Percentiles rank a stretch among this genome's conserved stretches.
These are phyloP conservation scores for Scedosporium boydii DNA, from an alignment of 2,329 filamentous ascomycete species.

Conservation along the genomic window DNA sequence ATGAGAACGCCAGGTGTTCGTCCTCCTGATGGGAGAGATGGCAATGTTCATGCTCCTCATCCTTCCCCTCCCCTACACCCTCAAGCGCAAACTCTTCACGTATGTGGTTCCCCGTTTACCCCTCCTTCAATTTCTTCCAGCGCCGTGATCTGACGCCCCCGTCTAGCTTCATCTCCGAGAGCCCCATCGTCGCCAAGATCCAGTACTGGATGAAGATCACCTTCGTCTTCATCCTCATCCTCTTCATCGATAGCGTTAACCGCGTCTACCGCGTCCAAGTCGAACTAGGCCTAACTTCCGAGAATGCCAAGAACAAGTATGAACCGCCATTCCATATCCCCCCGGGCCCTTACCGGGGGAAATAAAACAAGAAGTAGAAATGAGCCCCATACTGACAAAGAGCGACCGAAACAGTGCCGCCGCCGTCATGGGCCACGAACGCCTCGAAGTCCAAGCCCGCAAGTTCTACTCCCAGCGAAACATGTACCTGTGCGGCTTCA, in stretches of 20 bases:
- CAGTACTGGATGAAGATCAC: constrained; percentile 99
- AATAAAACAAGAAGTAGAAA: not conserved
- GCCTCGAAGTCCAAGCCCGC: constrained; percentile 96
- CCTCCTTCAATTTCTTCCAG: not conserved
- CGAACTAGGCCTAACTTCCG: constrained; percentile 66
- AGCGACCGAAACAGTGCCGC: constrained; percentile 27
- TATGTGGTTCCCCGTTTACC: constrained; percentile 24
- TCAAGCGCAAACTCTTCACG: constrained; percentile 78
- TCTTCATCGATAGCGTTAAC: constrained; percentile 93
- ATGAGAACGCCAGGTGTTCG: constrained; percentile 55
- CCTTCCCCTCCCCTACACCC: constrained; percentile 78
- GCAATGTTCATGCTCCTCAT: constrained; percentile 68
- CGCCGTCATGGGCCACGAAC: constrained; percentile 79
- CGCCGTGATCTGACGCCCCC: not conserved
- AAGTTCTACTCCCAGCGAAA: constrained; percentile 99
- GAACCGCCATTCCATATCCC: not conserved
- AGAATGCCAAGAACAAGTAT: constrained; percentile 42
- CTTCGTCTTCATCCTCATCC: constrained; percentile 96
- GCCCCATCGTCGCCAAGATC: constrained; percentile 72
- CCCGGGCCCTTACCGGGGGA: not conserved
- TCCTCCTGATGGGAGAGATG: constrained; percentile 78
- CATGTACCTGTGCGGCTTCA: constrained; percentile 99
- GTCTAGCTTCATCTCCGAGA: constrained; percentile 82
- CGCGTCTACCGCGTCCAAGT: constrained; percentile 95
- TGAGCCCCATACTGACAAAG: not conserved